Base-by-base conservation (phyloP, 2,329 filamentous ascomycete species). In the Zasmidium angulare region DNA sequence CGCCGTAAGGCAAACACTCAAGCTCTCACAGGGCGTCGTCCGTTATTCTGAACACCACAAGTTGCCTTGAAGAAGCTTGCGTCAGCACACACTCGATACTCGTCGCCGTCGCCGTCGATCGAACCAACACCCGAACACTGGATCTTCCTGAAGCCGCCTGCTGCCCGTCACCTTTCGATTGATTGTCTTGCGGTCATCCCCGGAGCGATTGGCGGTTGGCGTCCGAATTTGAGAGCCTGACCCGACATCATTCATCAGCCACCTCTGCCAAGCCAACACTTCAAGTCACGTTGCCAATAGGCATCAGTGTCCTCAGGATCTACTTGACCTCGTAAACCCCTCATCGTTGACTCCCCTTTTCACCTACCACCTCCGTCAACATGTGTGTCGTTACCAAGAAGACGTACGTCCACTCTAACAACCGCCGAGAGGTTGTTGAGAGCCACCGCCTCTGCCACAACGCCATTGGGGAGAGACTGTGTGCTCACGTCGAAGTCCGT, bases 371-470 rank as follows among this genome's bases (percentile, higher is more conserved):
- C 21, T 21, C 29, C 46, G n/a, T 26, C 53, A 59, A 59, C n/a
- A 72, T 72, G 70, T 72, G 70, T 52, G 58, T 72, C 24, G 56
- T 72, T 50, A 68, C 72, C 40, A 62, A 57, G 43, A 68, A 65
- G 55, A 68, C 66, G 21, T 70, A 71, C 59, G 36, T 65, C 51
- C 64, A 69, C 56, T 24, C 65, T 10, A 63, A 68, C 55, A 64
- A 64, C 20, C 63, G 55, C 9, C 61, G 59, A 23, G 62, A 68
- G 29, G 63, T 51, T 9, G 48, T 64, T 22, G 65, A 68, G 36
- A 66, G 54, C 24, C 43, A 58, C 6, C 63, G 58, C 50, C 61
- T 55, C 51, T 72, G 70, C 61, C 59, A 60, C 23, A 60, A 63
- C 24, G 68, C 67, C 50, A 53, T 57, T 9, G 60, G 56, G 7